phyloP scores from a whole-genome alignment of 192 early-diverging fungal genomes.

The Coemansia biformis region DNA sequence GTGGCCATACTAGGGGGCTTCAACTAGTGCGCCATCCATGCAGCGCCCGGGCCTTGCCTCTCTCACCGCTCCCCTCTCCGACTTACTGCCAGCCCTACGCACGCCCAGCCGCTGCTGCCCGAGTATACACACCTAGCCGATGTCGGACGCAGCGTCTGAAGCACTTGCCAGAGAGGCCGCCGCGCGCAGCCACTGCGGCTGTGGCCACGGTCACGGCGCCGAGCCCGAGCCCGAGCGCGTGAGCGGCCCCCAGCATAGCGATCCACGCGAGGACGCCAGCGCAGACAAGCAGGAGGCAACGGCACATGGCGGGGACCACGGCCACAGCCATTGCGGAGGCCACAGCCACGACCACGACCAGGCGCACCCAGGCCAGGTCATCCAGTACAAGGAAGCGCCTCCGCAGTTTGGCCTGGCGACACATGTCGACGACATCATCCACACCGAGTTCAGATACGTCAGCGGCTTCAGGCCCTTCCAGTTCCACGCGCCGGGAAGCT shows the following conservation, averaged over 20 bases:
- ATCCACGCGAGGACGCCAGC: not conserved
- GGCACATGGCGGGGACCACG: slow-evolving; percentile 8
- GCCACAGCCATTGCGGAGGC: slow-evolving; percentile 18
- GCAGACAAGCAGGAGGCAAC: no score
- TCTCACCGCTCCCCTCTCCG: no score
- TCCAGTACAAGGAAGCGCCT: slow-evolving; percentile 40
- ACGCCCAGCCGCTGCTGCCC: no score
- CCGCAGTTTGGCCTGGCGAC: slow-evolving; percentile 48
- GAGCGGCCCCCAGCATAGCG: not conserved
- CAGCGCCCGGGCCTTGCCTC: no score
- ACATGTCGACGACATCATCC: slow-evolving; percentile 49
- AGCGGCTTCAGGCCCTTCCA: slow-evolving; percentile 49
- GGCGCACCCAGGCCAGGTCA: slow-evolving; percentile 31
- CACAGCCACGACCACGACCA: slow-evolving; percentile 27
- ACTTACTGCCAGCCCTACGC: no score
- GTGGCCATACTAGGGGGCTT: no score
- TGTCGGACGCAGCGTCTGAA: not conserved
- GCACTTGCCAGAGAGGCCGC: not conserved
- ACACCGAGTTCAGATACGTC: slow-evolving; percentile 45
- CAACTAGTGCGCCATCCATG: no score
- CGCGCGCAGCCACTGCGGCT: slow-evolving; percentile 4
- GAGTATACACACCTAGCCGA: not conserved
- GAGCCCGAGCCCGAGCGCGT: not conserved
- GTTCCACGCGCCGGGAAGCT: slow-evolving; percentile 49
- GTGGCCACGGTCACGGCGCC: slow-evolving; percentile 6